These are phyloP conservation scores for Ceratobasidium papillatum DNA, from an alignment of 1,284 basidiomycete genomes.

Conservation along the genomic window DNA sequence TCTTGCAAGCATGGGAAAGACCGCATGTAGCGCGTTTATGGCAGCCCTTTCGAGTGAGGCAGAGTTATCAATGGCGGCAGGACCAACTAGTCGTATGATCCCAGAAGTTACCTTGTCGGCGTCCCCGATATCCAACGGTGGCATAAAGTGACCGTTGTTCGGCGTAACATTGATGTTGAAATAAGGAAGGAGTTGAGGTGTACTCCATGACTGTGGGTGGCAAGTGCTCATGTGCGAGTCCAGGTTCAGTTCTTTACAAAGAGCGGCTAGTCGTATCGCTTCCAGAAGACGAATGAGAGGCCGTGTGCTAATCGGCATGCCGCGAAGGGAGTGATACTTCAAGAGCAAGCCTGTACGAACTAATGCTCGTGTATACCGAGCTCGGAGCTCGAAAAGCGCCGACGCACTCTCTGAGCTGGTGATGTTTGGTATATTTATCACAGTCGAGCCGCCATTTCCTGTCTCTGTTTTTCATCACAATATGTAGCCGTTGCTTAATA, in stretches of 20 bases:
- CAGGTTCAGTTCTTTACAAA: neutral
- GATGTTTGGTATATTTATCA: neutral
- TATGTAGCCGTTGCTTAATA: neutral
- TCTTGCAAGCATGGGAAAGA: neutral
- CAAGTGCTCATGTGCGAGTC: neutral
- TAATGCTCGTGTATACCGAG: neutral
- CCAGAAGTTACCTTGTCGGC: neutral
- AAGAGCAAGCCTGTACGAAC: neutral
- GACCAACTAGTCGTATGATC: neutral
- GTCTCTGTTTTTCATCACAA: neutral
- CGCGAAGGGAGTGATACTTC: neutral
- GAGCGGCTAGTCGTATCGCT: neutral
- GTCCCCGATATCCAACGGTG: neutral
- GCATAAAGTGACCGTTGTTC: neutral
- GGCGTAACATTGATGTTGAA: neutral
- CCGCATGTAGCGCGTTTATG: neutral
- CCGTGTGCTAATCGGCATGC: neutral
- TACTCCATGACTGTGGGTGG: neutral
- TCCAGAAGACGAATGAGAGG: neutral
- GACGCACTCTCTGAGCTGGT: neutral
- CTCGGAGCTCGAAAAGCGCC: neutral
- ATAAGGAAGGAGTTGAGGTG: neutral
- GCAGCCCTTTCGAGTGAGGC: neutral
- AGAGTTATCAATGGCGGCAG: neutral
- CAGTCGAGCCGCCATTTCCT: neutral